Percentiles rank a stretch among this genome's conserved stretches.
phyloP scores from a whole-genome alignment of 208 protist genomes.

The Trypanosomatidae sp. region DNA sequence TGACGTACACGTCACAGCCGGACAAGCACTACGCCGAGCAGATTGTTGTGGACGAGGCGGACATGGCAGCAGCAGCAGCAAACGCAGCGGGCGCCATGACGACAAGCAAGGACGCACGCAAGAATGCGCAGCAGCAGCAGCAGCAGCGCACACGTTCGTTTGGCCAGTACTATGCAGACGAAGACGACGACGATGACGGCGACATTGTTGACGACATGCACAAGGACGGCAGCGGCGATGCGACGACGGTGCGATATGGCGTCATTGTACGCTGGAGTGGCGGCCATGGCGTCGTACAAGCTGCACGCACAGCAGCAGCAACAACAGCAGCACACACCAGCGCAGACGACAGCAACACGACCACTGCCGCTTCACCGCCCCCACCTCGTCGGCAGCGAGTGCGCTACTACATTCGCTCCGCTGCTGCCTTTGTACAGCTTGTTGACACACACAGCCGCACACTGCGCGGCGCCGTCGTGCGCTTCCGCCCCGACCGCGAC shows the following conservation, averaged over 20 bases:
- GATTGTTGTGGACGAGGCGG: slow-evolving; percentile 31
- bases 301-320: no score
- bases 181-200: neutral
- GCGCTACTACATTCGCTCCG: slow-evolving; percentile 60
- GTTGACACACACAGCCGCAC: slow-evolving; percentile 32
- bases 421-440: slow-evolving; percentile 64
- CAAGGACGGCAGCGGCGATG: neutral
- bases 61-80: slow-evolving; percentile 29
- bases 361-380: no score
- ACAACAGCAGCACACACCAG: no score
- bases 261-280: slow-evolving; percentile 85
- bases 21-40: slow-evolving; percentile 57
- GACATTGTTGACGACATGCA: slow-evolving; percentile 1
- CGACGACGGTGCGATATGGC: slow-evolving; percentile 15
- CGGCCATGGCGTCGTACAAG: slow-evolving; percentile 73
- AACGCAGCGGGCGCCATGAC: neutral
- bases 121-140: slow-evolving; percentile 11
- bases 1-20: slow-evolving; percentile 34
- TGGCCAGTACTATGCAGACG: slow-evolving; percentile 8
- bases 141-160: slow-evolving; percentile 9
- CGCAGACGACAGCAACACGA: no score
- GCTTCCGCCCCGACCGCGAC: slow-evolving; percentile 30
- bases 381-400: no score
- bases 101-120: slow-evolving; percentile 13
- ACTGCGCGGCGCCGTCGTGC: slow-evolving; percentile 72